These are phyloP conservation scores for Kodamaea jinghongensis DNA, from an alignment of 805 yeast species.

Conservation along the genomic window DNA sequence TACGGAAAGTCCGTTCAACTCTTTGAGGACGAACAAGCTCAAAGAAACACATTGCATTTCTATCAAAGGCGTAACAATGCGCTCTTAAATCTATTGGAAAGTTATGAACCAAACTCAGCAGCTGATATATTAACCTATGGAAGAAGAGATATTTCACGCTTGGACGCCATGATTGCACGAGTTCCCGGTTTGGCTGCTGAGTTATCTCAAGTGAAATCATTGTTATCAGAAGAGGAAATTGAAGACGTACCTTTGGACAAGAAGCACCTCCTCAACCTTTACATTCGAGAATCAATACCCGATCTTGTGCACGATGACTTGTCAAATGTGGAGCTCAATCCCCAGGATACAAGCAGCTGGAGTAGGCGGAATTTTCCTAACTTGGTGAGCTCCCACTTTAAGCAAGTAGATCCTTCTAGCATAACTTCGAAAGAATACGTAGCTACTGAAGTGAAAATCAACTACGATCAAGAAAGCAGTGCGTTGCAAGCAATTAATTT, in stretches of 20 bases:
- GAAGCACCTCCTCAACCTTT: constrained; percentile 24
- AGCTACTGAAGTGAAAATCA: constrained; percentile 6
- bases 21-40: constrained; percentile 31
- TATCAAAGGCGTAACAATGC: constrained; percentile 39
- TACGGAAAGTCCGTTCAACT: constrained; percentile 22
- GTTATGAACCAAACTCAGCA: constrained; percentile 6
- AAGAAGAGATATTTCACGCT: constrained; percentile 3
- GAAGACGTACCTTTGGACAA: constrained; percentile 14
- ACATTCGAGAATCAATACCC: constrained; percentile 35
- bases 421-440: constrained; percentile 15
- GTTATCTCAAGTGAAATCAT: constrained; percentile 7
- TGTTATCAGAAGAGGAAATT: constrained; percentile 1
- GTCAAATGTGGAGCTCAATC: constrained; percentile 34
- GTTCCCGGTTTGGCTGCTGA: constrained; percentile 7
- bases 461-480: not conserved
- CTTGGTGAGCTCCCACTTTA: constrained; percentile 33
- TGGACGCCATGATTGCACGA: constrained; percentile 5
- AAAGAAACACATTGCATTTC: constrained; percentile 32
- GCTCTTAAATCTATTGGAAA: constrained; percentile 26
- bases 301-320: constrained; percentile 39
- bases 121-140: constrained; percentile 1
- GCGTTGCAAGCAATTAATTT: not conserved
- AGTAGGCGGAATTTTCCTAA: constrained; percentile 33
- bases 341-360: constrained; percentile 40
- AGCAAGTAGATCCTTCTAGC: constrained; percentile 26